Percentiles rank a stretch among this genome's conserved stretches.
phyloP scores from a whole-genome alignment of 2,329 filamentous ascomycete genomes.

The Pestalotiopsis sp. region DNA sequence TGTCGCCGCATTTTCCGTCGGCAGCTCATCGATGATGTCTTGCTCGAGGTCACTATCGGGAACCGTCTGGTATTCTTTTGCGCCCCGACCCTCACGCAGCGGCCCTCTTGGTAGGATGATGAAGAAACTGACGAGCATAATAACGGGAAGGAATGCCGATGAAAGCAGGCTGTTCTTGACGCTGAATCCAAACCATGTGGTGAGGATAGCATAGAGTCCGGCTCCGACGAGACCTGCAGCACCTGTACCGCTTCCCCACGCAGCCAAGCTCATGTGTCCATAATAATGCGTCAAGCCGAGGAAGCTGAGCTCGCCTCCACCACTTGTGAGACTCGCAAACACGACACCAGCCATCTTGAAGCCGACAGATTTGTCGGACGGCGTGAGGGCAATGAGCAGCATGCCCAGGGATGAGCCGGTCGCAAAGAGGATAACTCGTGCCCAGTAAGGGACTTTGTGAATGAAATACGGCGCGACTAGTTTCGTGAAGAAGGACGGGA shows the following conservation, averaged over 20 bases:
- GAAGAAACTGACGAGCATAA: constrained; percentile 91
- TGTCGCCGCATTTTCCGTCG: constrained; percentile 45
- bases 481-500: constrained; percentile 88
- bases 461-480: constrained; percentile 93
- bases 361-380: constrained; percentile 64
- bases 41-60: constrained; percentile 45
- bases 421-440: constrained; percentile 76
- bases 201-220: constrained; percentile 84
- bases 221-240: constrained; percentile 87
- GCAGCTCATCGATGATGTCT: constrained; percentile 39
- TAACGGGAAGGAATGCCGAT: constrained; percentile 75
- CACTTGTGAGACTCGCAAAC: constrained; percentile 82
- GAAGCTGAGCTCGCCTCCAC: constrained; percentile 89
- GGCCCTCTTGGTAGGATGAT: constrained; percentile 72
- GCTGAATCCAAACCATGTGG: constrained; percentile 75
- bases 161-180: constrained; percentile 76
- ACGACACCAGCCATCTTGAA: constrained; percentile 83
- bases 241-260: constrained; percentile 92
- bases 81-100: constrained; percentile 50
- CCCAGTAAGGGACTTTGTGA: constrained; percentile 78
- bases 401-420: constrained; percentile 80
- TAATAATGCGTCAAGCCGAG: constrained; percentile 93
- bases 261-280: constrained; percentile 81
- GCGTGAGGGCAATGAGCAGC: constrained; percentile 84
- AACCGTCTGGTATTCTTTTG: constrained; percentile 58